phyloP scores from a whole-genome alignment of 352 stramenopile species.

The Peronospora belbahrii region DNA sequence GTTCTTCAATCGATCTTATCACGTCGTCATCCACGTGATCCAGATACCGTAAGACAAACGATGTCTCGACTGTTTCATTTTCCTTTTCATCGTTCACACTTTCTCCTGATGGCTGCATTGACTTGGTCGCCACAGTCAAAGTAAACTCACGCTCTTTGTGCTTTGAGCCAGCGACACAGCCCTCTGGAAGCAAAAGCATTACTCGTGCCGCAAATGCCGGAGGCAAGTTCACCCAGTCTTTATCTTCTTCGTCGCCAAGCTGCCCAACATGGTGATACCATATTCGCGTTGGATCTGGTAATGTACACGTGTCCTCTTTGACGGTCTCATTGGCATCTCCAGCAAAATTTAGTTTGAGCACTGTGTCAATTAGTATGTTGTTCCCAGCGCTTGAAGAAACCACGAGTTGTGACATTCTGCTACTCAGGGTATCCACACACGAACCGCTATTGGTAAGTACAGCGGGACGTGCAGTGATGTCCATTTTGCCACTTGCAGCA shows the following conservation, averaged over 20 bases:
- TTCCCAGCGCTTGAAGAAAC: conserved; percentile 5
- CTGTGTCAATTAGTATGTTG: conserved; percentile 4
- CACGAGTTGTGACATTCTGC: conserved; percentile 13
- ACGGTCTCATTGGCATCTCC: conserved; percentile 1
- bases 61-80: conserved; percentile 36
- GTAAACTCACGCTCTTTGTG: conserved; percentile 68
- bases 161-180: conserved; percentile 40
- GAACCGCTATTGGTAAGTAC: conserved; percentile 8
- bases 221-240: conserved; percentile 59
- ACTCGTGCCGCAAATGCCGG: conserved; percentile 63
- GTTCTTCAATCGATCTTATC: conserved; percentile 19
- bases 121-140: conserved; percentile 24
- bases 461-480: conserved; percentile 17
- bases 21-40: conserved; percentile 41
- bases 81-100: conserved; percentile 1
- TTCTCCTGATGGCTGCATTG: conserved; percentile 1
- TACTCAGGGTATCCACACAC: conserved; percentile 14
- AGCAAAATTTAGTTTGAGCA: conserved; percentile 25
- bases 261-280: conserved; percentile 23
- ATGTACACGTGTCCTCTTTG: not conserved
- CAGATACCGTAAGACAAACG: conserved; percentile 53
- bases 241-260: conserved; percentile 32
- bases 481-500: conserved; percentile 10
- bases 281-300: conserved; percentile 2
- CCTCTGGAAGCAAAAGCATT: conserved; percentile 57